Evolutionary conservation across 257 asterid species (phyloP).

Genomic region (Fraxinus anomala): DNA sequence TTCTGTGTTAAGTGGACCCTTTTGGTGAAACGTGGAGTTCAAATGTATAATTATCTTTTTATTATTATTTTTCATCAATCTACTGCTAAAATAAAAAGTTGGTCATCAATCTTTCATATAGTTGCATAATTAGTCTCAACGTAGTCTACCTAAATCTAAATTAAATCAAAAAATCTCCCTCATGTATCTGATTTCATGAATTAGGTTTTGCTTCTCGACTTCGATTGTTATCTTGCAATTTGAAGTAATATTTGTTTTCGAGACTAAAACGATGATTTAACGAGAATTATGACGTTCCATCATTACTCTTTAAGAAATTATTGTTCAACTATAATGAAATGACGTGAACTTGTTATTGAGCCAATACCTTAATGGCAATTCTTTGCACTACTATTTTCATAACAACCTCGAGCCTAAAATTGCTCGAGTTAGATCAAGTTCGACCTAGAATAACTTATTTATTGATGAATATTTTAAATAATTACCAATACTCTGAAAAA

Average conservation of each 20-base stretch:
- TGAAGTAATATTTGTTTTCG: not conserved
- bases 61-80: not conserved
- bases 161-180: no score
- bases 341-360: no score
- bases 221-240: not conserved
- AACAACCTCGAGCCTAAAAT: not conserved
- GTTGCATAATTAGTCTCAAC: no score
- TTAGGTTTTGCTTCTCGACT: not conserved
- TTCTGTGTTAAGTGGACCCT: not conserved
- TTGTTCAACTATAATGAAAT: not conserved
- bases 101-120: not conserved
- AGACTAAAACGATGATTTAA: no score
- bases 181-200: not conserved
- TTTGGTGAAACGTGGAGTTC: not conserved
- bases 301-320: not conserved
- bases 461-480: no score
- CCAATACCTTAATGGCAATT: not conserved
- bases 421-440: not conserved
- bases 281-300: no score
- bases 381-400: no score
- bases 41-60: not conserved
- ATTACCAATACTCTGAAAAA: no score
- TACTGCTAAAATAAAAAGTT: not conserved
- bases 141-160: no score
- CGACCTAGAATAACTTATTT: not conserved